Evolutionary conservation across 306 rosid genomes (phyloP).

Genomic region (Datisca glomerata): DNA sequence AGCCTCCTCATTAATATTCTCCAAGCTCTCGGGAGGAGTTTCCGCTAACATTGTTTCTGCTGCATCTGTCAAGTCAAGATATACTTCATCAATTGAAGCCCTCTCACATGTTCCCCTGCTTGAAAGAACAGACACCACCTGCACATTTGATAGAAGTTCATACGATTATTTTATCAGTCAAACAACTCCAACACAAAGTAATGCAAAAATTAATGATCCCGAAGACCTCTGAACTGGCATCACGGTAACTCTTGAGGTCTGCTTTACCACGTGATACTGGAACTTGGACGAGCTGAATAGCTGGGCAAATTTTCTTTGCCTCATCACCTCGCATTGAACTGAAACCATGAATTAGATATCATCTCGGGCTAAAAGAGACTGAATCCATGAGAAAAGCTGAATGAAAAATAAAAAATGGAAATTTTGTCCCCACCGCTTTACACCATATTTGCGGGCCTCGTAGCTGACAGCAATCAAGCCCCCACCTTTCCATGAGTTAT

Average conservation of each 20-base stretch:
- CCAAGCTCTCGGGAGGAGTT: conserved; percentile 53
- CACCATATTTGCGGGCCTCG: conserved; percentile 80
- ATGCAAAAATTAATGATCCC: not conserved
- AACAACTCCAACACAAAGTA: not conserved
- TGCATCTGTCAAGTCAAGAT: conserved; percentile 85
- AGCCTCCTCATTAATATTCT: conserved; percentile 46
- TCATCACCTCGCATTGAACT: conserved; percentile 96
- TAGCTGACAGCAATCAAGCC: conserved; percentile 89
- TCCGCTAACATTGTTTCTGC: conserved; percentile 66
- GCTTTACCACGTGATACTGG: conserved; percentile 96
- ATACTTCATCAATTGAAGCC: conserved; percentile 95
- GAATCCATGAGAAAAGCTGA: not conserved
- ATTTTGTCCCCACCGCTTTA: conserved; percentile 47
- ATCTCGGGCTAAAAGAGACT: not conserved
- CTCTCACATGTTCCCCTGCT: conserved; percentile 88
- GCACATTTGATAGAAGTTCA: conserved; percentile 7
- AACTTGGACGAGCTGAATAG: conserved; percentile 75
- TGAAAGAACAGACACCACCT: conserved; percentile 80
- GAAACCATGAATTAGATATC: conserved; percentile 11
- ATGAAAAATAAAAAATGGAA: not conserved
- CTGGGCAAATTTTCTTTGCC: conserved; percentile 71
- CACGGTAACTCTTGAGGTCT: conserved; percentile 63
- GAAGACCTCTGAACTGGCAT: conserved; percentile 78
- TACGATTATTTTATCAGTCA: not conserved
- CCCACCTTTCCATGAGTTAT: conserved; percentile 88